phyloP scores from a whole-genome alignment of 148 eudicot species.

The Beta vulgaris region DNA sequence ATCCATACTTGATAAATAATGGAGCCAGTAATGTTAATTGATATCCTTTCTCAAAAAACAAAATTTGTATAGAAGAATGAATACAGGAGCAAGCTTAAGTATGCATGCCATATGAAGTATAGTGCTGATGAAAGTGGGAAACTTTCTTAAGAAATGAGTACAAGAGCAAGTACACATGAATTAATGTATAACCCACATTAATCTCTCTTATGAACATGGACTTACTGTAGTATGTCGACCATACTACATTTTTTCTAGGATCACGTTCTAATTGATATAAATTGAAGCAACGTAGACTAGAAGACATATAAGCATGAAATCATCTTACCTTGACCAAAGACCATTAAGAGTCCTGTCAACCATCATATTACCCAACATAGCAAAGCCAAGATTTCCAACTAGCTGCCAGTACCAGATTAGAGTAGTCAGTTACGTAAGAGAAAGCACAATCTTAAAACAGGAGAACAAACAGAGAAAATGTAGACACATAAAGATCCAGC shows the following conservation, averaged over 20 bases:
- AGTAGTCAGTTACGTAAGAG: background rate
- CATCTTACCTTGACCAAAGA: background rate
- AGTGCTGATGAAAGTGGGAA: background rate
- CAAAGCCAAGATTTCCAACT: too few species aligned
- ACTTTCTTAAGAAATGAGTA: too few species aligned
- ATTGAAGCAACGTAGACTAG: background rate
- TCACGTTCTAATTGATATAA: background rate
- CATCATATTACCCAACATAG: background rate
- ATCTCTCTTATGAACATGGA: background rate
- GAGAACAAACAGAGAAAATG: background rate
- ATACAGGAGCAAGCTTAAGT: background rate
- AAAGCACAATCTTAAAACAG: background rate
- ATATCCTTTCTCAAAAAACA: too few species aligned
- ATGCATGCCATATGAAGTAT: background rate
- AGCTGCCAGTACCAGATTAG: background rate
- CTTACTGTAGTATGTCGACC: background rate
- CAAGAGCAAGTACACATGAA: background rate
- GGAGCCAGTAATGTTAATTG: too few species aligned
- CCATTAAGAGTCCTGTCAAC: background rate
- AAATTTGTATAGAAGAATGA: background rate
- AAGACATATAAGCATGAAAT: background rate
- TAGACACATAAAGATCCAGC: background rate
- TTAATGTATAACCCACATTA: too few species aligned
- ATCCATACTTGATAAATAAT: too few species aligned
- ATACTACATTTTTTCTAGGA: background rate